Conservation (phyloP, 352 stramenopile species). For the Phytophthora meadii region DNA sequence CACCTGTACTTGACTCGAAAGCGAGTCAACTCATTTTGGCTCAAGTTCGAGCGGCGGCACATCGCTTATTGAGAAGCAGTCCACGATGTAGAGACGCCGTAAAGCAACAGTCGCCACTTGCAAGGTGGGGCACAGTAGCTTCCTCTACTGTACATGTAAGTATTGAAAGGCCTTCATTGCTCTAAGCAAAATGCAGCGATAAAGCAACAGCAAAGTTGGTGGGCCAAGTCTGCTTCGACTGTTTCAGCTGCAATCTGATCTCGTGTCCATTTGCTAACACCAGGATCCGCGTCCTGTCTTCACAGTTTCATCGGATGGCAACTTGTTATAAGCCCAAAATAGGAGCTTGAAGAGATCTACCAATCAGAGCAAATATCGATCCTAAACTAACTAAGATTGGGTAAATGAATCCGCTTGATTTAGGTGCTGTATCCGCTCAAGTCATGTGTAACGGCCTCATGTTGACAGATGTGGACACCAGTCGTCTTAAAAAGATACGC, state of each 20-base stretch:
- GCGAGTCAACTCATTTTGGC: no score
- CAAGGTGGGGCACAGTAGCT: no score
- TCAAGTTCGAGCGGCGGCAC: no score
- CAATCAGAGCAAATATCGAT: background rate
- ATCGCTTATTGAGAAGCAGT: no score
- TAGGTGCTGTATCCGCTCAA: constrained; percentile 14
- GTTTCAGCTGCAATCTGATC: constrained; percentile 15
- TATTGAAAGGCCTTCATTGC: no score
- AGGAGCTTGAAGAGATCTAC: constrained; percentile 9
- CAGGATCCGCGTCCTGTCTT: constrained; percentile 9
- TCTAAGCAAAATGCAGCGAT: background rate
- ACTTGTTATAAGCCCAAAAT: constrained; percentile 7
- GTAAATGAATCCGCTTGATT: background rate
- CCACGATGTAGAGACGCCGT: no score
- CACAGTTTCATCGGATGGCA: constrained; percentile 8
- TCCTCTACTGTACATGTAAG: no score
- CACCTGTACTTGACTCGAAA: no score
- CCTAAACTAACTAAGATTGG: constrained; percentile 9
- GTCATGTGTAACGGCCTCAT: constrained; percentile 2
- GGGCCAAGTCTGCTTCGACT: background rate
- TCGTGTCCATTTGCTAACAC: constrained; percentile 8
- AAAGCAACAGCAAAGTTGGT: no score
- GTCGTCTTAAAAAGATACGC: background rate
- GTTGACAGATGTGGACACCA: background rate
- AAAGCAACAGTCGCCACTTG: no score